Conservation (phyloP, 306 rosid species). For the Amphicarpaea edgeworthii region DNA sequence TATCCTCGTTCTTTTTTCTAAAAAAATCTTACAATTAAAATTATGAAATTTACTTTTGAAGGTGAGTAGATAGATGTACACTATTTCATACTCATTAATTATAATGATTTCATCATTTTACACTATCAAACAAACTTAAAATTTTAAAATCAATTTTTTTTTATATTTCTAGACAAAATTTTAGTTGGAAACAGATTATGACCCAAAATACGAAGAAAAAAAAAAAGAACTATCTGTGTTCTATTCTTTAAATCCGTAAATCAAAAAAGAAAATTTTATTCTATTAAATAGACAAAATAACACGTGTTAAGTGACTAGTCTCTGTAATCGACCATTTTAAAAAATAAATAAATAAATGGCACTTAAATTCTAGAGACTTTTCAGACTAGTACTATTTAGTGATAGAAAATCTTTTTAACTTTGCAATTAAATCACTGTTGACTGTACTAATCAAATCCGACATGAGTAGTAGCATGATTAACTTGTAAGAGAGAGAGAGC, state of each 20-base stretch:
- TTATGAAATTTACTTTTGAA: not conserved
- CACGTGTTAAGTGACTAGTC: conserved; percentile 30
- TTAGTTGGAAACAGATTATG: not conserved
- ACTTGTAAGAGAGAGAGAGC: not conserved
- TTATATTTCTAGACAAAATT: not conserved
- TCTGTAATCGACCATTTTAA: not conserved
- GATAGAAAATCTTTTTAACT: not conserved
- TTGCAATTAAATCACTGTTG: not conserved
- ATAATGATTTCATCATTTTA: not conserved
- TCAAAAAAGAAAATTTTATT: not conserved
- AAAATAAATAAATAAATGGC: not conserved
- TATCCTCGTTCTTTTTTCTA: not conserved
- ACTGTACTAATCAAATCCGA: conserved; percentile 28
- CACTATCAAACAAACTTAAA: not conserved
- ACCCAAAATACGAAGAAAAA: not conserved
- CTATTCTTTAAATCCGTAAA: not conserved
- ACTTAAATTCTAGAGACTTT: conserved; percentile 25
- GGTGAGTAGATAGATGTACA: not conserved
- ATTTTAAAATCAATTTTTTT: not conserved
- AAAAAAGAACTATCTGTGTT: not conserved
- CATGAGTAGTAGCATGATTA: not conserved
- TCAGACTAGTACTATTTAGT: not conserved
- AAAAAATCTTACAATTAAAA: not conserved
- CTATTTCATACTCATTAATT: not conserved
- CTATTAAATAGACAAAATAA: not conserved